A percentile compares a stretch with the other conserved stretches of the same genome.
phyloP scores from a whole-genome alignment of 192 early-diverging fungal species.

The Backusella parvicylindrica region DNA sequence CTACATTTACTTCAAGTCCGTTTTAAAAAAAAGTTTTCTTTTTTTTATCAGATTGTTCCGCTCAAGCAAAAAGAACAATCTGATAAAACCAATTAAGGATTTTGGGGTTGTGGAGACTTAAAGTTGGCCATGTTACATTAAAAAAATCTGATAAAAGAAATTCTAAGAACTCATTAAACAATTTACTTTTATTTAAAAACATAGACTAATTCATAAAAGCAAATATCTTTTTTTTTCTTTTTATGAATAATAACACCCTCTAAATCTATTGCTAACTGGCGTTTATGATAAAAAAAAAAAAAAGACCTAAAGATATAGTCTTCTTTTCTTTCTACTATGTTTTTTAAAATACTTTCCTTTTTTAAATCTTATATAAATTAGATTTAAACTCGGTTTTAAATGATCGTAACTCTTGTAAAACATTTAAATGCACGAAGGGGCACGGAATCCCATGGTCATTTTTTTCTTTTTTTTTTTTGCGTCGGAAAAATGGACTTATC shows the following conservation, averaged over 20 bases:
- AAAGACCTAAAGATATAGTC: background rate
- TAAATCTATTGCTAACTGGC: background rate
- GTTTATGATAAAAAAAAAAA: background rate
- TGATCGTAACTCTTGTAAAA: background rate
- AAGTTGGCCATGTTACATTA: background rate
- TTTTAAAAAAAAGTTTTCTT: background rate
- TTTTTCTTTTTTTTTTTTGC: background rate
- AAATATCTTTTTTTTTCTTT: background rate
- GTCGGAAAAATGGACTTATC: constrained; percentile 1
- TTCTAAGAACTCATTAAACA: background rate
- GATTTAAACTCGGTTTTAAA: constrained; percentile 4
- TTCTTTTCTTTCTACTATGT: background rate
- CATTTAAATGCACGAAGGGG: background rate
- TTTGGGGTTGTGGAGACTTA: background rate
- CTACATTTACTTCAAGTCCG: background rate
- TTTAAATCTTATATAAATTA: background rate
- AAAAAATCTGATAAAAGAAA: background rate
- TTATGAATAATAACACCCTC: background rate
- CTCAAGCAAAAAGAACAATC: background rate
- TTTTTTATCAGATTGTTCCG: background rate
- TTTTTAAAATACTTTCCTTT: background rate
- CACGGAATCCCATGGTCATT: background rate
- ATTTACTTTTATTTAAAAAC: background rate
- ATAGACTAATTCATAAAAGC: too few species aligned
- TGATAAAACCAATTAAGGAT: background rate